Conservation (phyloP, 2,329 filamentous ascomycete genomes). For the Lachnellula arida region DNA sequence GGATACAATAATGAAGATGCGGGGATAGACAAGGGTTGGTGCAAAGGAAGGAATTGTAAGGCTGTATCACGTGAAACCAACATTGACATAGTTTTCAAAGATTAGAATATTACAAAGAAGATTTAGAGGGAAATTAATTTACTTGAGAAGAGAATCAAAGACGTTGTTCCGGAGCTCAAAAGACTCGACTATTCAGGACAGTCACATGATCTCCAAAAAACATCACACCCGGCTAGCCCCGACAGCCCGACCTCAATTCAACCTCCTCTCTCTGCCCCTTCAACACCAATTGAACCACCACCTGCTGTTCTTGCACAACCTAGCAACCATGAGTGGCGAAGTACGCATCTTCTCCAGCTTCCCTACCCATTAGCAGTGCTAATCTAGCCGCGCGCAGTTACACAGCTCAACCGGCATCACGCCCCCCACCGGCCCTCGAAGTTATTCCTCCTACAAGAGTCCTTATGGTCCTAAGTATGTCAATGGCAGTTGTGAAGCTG, state of each 20-base stretch:
- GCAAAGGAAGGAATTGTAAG: too few relatives aligned
- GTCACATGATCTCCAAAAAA: constrained; percentile 2
- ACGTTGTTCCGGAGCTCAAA: too few relatives aligned
- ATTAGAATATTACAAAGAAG: too few relatives aligned
- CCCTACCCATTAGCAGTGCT: not conserved
- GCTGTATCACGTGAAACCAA: too few relatives aligned
- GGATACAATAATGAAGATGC: too few relatives aligned
- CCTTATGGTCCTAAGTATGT: constrained; percentile 63
- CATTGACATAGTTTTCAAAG: too few relatives aligned
- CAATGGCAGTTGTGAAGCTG: constrained; percentile 9
- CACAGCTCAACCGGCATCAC: constrained; percentile 18
- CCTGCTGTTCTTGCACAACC: not conserved
- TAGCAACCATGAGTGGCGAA: constrained; percentile 14
- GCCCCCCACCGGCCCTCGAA: constrained; percentile 6
- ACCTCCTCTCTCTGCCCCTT: not conserved
- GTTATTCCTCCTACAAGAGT: constrained; percentile 49
- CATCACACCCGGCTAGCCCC: constrained; percentile 9
- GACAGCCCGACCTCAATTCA: constrained; percentile 7
- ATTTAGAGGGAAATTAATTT: too few relatives aligned
- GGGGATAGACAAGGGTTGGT: too few relatives aligned
- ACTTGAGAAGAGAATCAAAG: too few relatives aligned
- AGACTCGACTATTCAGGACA: not conserved
- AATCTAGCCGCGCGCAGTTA: constrained; percentile 10
- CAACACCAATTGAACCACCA: constrained; percentile 15
- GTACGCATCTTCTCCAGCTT: constrained; percentile 14